Percentiles rank a stretch among this genome's conserved stretches.
Conservation (phyloP, 2,329 filamentous ascomycete genomes). For the Davidsoniella eucalypti region DNA sequence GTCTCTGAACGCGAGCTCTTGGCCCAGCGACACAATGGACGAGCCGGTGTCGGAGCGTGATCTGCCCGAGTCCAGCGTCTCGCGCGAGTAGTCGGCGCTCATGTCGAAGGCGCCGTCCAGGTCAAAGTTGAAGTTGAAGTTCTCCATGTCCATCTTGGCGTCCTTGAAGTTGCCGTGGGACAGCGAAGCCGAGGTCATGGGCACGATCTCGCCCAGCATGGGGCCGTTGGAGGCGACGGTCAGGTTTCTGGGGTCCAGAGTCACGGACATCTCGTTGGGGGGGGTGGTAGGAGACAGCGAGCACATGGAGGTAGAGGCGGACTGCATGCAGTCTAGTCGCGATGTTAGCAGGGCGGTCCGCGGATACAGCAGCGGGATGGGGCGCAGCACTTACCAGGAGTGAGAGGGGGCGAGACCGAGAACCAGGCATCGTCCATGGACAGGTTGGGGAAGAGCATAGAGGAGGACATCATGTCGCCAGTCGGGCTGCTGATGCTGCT, state of each 20-base stretch:
- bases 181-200: conserved; percentile 40
- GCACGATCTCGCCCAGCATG: conserved; percentile 13
- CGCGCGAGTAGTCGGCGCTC: conserved; percentile 22
- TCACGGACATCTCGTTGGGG: conserved; percentile 58
- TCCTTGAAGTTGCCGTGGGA: conserved; percentile 46
- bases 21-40: conserved; percentile 47
- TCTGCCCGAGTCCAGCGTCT: conserved; percentile 33
- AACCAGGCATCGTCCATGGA: conserved; percentile 53
- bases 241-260: conserved; percentile 81
- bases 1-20: conserved; percentile 52
- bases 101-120: conserved; percentile 35
- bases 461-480: conserved; percentile 65
- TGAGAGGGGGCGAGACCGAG: conserved; percentile 70
- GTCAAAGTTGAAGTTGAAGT: conserved; percentile 14
- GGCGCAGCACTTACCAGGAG: conserved; percentile 64
- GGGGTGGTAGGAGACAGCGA: conserved; percentile 65
- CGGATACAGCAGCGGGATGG: too few species aligned
- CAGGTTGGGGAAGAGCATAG: conserved; percentile 59
- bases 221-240: conserved; percentile 46
- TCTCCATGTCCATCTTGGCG: conserved; percentile 27
- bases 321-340: conserved; percentile 13
- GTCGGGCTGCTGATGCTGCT: conserved; percentile 79
- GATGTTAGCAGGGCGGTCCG: conserved; percentile 12
- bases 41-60: conserved; percentile 51
- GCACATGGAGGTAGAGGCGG: conserved; percentile 37